A percentile compares a stretch with the other conserved stretches of the same genome.
These are phyloP conservation scores for Blastobotrys raffinosifermentans DNA, from an alignment of 1,139 yeast genomes.

Conservation along the genomic window DNA sequence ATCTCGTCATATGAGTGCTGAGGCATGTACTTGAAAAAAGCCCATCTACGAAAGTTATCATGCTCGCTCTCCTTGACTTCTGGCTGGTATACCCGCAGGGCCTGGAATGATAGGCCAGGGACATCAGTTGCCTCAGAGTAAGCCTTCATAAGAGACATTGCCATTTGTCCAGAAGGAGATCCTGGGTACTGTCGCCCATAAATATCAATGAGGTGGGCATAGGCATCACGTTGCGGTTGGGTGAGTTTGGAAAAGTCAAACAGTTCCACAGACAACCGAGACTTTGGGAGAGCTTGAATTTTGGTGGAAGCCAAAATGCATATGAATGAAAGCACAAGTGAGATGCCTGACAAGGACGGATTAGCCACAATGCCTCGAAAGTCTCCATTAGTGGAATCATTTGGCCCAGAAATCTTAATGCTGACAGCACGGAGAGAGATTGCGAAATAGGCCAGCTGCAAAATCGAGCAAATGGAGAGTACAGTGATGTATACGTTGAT, in stretches of 20 bases:
- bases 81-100: constrained; percentile 34
- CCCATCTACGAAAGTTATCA: neutral
- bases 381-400: neutral
- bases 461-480: constrained; percentile 13
- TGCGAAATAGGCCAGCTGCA: constrained; percentile 21
- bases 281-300: constrained; percentile 25
- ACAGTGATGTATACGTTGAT: constrained; percentile 21
- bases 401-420: constrained; percentile 9
- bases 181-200: constrained; percentile 36
- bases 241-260: constrained; percentile 32
- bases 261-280: constrained; percentile 33
- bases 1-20: constrained; percentile 24
- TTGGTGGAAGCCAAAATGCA: constrained; percentile 20
- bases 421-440: constrained; percentile 18
- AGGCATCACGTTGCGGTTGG: constrained; percentile 34
- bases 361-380: constrained; percentile 15
- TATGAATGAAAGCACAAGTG: constrained; percentile 18
- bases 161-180: constrained; percentile 36
- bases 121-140: constrained; percentile 31
- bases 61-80: constrained; percentile 1
- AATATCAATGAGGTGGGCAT: constrained; percentile 36
- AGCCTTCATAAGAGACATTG: constrained; percentile 37
- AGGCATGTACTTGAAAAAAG: constrained; percentile 4
- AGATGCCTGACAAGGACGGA: constrained; percentile 24
- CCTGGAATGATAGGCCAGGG: constrained; percentile 35